These are phyloP conservation scores for Colletotrichum kahawae DNA, from an alignment of 2,329 filamentous ascomycete species.

Conservation along the genomic window DNA sequence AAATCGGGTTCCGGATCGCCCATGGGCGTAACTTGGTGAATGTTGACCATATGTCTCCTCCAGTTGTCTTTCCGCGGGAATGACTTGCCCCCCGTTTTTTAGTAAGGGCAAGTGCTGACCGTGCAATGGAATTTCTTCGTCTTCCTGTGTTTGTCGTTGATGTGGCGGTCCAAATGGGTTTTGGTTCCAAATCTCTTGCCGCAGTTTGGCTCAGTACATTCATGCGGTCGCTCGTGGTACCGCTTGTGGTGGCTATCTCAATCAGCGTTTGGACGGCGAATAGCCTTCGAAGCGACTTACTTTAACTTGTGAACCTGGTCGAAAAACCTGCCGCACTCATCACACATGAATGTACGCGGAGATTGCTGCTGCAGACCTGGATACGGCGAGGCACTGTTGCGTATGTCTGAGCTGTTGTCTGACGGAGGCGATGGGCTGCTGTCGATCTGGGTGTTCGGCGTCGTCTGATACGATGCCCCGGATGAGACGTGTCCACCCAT, in stretches of 20 bases:
- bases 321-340: constrained; percentile 51
- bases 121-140: constrained; percentile 65
- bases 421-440: constrained; percentile 47
- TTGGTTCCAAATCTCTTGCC: constrained; percentile 65
- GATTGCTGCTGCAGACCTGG: constrained; percentile 23
- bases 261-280: constrained; percentile 26
- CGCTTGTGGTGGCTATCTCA: constrained; percentile 60
- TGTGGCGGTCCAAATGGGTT: constrained; percentile 65
- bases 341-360: constrained; percentile 38
- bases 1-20: constrained; percentile 25
- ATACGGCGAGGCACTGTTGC: constrained; percentile 40
- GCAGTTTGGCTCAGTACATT: constrained; percentile 57
- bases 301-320: constrained; percentile 66
- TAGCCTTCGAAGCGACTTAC: constrained; percentile 36
- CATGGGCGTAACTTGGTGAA: constrained; percentile 47
- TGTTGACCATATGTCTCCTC: constrained; percentile 67
- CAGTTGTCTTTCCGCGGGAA: constrained; percentile 69
- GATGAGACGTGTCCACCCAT: constrained; percentile 43
- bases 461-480: constrained; percentile 46
- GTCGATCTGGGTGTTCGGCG: constrained; percentile 50
- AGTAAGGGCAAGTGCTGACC: constrained; percentile 59
- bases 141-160: constrained; percentile 67
- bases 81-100: constrained; percentile 59
- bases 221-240: constrained; percentile 65
- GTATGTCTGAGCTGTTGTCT: constrained; percentile 38